Evolutionary conservation across 2,329 filamentous ascomycete genomes (phyloP).

Genomic region (Colletotrichum sansevieriae): DNA sequence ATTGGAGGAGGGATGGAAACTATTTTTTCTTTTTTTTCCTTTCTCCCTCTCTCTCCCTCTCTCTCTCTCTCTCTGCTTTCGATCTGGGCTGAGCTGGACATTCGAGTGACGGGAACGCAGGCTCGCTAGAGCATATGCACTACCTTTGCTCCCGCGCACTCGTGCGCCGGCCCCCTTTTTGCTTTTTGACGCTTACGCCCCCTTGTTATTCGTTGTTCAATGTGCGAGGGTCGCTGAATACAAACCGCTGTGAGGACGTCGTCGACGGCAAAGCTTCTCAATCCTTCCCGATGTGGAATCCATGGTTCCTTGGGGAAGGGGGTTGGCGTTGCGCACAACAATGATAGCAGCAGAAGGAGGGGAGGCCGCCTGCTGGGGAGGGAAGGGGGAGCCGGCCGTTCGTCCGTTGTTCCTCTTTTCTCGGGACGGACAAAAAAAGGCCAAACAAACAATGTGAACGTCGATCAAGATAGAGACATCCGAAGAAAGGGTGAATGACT

Average conservation of each 20-base stretch:
- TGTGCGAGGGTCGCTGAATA: not conserved
- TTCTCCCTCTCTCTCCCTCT: too few relatives aligned
- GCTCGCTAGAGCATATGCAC: not conserved
- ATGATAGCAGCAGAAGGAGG: not conserved
- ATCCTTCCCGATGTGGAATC: not conserved
- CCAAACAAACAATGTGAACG: not conserved
- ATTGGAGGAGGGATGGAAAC: not conserved
- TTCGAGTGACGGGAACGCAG: not conserved
- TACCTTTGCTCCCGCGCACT: constrained; percentile 25
- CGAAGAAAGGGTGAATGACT: not conserved
- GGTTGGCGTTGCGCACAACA: constrained; percentile 14
- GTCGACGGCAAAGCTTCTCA: not conserved
- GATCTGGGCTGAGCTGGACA: constrained; percentile 3
- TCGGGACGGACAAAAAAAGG: not conserved
- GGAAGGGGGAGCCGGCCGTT: not conserved
- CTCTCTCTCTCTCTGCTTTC: too few relatives aligned
- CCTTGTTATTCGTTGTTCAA: not conserved
- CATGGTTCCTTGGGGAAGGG: not conserved
- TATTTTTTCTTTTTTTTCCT: not conserved
- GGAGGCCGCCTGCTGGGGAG: not conserved
- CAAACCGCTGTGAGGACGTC: not conserved
- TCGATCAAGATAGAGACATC: constrained; percentile 8
- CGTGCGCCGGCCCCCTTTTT: not conserved
- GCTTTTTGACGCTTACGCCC: not conserved
- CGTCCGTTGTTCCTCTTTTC: not conserved